phyloP scores from a whole-genome alignment of 805 yeast species.

The Wickerhamiella kazuoi region DNA sequence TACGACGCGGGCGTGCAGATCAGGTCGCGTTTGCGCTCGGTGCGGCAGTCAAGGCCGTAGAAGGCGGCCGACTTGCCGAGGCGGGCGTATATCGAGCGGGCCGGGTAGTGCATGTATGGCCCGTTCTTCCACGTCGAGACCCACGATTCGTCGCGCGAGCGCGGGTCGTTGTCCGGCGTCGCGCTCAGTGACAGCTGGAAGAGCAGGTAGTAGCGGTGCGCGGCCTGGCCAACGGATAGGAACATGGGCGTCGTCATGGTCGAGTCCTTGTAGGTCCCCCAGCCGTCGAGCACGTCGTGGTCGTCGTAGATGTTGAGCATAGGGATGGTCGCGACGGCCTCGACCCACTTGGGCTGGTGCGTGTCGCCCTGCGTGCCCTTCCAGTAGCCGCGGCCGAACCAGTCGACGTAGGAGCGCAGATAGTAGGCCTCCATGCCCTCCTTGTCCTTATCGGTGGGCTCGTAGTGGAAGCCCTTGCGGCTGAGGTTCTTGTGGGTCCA shows the following conservation, averaged over 20 bases:
- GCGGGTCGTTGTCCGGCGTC: conserved; percentile 26
- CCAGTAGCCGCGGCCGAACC: conserved; percentile 91
- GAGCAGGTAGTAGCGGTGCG: conserved; percentile 72
- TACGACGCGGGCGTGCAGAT: conserved; percentile 43
- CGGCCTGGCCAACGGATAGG: conserved; percentile 52
- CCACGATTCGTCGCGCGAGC: conserved; percentile 37
- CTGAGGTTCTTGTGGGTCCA: conserved; percentile 46
- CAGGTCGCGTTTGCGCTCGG: conserved; percentile 56
- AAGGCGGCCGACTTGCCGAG: conserved; percentile 59
- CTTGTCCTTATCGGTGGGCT: conserved; percentile 25
- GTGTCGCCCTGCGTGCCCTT: conserved; percentile 49
- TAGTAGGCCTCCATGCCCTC: conserved; percentile 48
- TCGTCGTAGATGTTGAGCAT: conserved; percentile 78
- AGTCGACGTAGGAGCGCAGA: conserved; percentile 52
- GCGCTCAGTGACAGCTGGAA: conserved; percentile 71
- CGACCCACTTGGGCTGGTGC: conserved; percentile 47
- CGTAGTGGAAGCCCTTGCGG: conserved; percentile 11
- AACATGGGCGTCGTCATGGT: conserved; percentile 64
- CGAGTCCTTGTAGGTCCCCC: conserved; percentile 63
- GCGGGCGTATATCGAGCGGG: conserved; percentile 54
- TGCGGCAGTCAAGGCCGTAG: conserved; percentile 79
- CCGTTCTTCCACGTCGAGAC: conserved; percentile 41
- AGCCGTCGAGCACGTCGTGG: conserved; percentile 94
- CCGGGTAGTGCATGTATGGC: conserved; percentile 46
- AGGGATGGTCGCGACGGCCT: conserved; percentile 71